Evolutionary conservation across 2,329 filamentous ascomycete genomes (phyloP).

Genomic region (Xylaria sp.): DNA sequence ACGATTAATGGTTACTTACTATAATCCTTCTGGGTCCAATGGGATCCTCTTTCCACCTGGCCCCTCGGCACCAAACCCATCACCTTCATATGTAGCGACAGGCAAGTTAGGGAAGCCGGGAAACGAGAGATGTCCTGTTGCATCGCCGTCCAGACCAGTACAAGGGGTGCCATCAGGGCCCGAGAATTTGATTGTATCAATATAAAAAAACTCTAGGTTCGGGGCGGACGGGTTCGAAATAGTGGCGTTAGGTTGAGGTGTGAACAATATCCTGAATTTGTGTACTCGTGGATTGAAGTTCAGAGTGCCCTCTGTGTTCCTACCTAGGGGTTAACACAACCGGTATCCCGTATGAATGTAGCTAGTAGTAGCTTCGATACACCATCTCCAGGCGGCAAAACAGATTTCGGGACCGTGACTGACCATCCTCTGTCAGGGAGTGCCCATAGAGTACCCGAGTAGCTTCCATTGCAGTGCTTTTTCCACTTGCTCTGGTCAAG

Average conservation of each 20-base stretch:
- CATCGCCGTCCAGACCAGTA: conserved; percentile 68
- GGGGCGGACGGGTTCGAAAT: conserved; percentile 57
- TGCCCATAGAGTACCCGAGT: conserved; percentile 66
- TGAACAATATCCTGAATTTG: conserved; percentile 67
- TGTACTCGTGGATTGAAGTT: conserved; percentile 73
- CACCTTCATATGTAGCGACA: conserved; percentile 65
- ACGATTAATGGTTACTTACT: conserved; percentile 34
- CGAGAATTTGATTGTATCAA: conserved; percentile 68
- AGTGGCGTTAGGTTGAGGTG: conserved; percentile 56
- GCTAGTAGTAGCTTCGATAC: not conserved
- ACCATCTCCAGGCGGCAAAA: not conserved
- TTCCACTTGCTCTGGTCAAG: conserved; percentile 61
- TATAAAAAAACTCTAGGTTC: conserved; percentile 67
- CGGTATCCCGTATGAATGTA: not conserved
- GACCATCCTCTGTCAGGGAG: conserved; percentile 73
- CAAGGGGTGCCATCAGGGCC: conserved; percentile 66
- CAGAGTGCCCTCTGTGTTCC: conserved; percentile 72
- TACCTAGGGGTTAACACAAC: conserved; percentile 11
- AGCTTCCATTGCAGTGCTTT: conserved; percentile 55
- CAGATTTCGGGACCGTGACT: not conserved
- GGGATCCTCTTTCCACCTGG: conserved; percentile 63
- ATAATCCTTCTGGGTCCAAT: conserved; percentile 71
- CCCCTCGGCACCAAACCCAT: conserved; percentile 69
- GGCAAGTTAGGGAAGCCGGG: conserved; percentile 67
- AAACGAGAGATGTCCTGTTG: conserved; percentile 57